phyloP scores from a whole-genome alignment of 768 basidiomycete species.

The Pleurotus platypus region DNA sequence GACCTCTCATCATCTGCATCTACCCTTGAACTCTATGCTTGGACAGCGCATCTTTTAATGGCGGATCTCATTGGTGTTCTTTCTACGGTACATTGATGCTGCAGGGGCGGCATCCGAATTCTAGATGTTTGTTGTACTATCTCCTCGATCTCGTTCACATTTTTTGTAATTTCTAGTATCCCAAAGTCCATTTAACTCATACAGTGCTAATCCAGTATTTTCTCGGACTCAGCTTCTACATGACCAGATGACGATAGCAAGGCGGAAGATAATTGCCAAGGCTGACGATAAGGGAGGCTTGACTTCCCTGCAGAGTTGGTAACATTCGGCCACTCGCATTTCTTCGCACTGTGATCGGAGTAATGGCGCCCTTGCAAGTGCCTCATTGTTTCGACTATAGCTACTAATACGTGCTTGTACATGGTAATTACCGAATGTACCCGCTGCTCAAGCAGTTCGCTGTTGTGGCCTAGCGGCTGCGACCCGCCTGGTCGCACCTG shows the following conservation, averaged over 20 bases:
- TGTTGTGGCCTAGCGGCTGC: background rate
- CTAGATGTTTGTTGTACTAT: background rate
- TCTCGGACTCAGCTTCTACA: no score
- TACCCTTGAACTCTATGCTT: background rate
- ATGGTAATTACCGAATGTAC: background rate
- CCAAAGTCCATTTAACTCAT: no score
- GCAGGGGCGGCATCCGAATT: background rate
- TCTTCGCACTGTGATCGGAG: no score
- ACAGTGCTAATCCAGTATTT: no score
- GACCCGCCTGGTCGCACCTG: background rate
- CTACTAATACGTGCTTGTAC: background rate
- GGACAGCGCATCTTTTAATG: background rate
- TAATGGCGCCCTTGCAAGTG: background rate
- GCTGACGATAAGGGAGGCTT: no score
- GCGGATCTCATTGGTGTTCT: background rate
- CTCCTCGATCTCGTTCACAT: no score
- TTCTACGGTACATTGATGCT: background rate
- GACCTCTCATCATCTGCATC: no score
- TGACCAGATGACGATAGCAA: no score
- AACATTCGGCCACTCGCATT: no score
- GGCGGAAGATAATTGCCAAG: no score
- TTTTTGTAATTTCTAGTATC: no score
- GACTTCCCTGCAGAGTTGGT: no score
- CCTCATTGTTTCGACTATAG: background rate
- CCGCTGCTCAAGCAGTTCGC: background rate